A percentile compares a stretch with the other conserved stretches of the same genome.
Conservation (phyloP, 225 moss, liverwort and hornwort genomes). For the Physcomitrellopsis africana region DNA sequence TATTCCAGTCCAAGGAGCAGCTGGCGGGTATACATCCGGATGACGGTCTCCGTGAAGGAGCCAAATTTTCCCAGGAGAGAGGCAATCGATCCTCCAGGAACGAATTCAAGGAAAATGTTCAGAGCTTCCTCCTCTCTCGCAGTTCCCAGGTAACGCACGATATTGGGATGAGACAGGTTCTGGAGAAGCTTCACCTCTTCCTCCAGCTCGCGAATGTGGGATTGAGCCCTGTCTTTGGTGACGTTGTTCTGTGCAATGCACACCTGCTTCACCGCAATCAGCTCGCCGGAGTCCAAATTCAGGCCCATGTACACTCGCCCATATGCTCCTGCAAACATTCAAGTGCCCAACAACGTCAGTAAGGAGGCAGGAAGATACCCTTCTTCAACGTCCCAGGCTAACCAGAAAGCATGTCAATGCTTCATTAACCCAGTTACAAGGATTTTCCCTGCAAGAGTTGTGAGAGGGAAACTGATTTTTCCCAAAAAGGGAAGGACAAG, state of each 20-base stretch:
- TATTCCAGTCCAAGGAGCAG: slow-evolving; percentile 91
- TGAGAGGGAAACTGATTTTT: not conserved
- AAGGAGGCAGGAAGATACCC: not conserved
- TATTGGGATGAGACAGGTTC: slow-evolving; percentile 91
- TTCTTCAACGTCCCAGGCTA: not conserved
- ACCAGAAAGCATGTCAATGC: not conserved
- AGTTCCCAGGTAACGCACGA: slow-evolving; percentile 94
- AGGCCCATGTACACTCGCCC: slow-evolving; percentile 99
- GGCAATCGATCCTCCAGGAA: slow-evolving; percentile 90
- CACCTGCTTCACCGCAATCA: slow-evolving; percentile 96
- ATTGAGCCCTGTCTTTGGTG: slow-evolving; percentile 89
- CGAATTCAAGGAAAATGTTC: slow-evolving; percentile 96
- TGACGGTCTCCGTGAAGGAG: slow-evolving; percentile 92
- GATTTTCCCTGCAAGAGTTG: not conserved
- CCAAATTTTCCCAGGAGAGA: slow-evolving; percentile 96
- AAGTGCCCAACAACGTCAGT: slow-evolving; percentile 6
- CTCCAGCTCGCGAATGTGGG: slow-evolving; percentile 89
- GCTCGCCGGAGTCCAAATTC: slow-evolving; percentile 96
- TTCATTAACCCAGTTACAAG: not conserved
- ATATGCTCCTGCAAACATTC: slow-evolving; percentile 73
- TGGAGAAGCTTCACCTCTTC: slow-evolving; percentile 96
- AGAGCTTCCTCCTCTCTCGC: slow-evolving; percentile 90
- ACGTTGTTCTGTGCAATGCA: slow-evolving; percentile 75
- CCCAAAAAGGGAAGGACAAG: too few species aligned
- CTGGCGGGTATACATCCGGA: slow-evolving; percentile 94